Evolutionary conservation across 805 yeast genomes (phyloP), one percentile per base, ranked within the genome.

Genomic region (Starmerella vitae): DNA sequence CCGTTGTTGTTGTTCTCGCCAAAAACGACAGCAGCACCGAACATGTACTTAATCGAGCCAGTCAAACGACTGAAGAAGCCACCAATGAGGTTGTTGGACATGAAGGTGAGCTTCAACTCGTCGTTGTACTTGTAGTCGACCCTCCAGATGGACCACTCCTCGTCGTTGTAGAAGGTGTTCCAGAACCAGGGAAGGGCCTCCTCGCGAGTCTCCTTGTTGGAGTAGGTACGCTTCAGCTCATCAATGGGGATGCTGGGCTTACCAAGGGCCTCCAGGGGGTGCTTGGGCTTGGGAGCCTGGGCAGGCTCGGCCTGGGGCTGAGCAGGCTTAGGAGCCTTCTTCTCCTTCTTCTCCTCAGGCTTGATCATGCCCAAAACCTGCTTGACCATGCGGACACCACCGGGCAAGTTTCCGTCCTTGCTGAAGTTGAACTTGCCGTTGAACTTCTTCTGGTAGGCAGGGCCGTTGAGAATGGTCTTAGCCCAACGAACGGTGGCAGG

Each of bases 1-100:
- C 96, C 97, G 69, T 88, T 88, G 78, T 78, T 71, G 80, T 85
- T 88, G 85, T 85, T 84, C 72, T 82, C 96, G 67, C 98, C 98
- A 70, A 81, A 88, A 54, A 91, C 97, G 56, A 86, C 94, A 67
- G 79, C 63, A 59, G 76, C 70, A 60, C 97, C 98, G 63, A 88
- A 88, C 74, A 91, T 63, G 76, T 76, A 88, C 70, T 88, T 88
- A 69, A 82, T 71, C 49, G 97, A 88, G 51, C 76, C 97, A 45
- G 76, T 61, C 59, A 88, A 74, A 72, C 98, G 82, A 81, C 76
- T 77, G 78, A 88, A 82, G 80, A 88, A 88, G 60, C 97, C 97
- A 62, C 96, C 97, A 60, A 91, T 71, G 66, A 84, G 75, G 77
- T 88, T 88, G 79, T 85, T 85, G 56, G 97, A 83, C 97, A 91